Base-by-base conservation (phyloP, 192 early-diverging fungal genomes). In the Physocladia obscura region DNA sequence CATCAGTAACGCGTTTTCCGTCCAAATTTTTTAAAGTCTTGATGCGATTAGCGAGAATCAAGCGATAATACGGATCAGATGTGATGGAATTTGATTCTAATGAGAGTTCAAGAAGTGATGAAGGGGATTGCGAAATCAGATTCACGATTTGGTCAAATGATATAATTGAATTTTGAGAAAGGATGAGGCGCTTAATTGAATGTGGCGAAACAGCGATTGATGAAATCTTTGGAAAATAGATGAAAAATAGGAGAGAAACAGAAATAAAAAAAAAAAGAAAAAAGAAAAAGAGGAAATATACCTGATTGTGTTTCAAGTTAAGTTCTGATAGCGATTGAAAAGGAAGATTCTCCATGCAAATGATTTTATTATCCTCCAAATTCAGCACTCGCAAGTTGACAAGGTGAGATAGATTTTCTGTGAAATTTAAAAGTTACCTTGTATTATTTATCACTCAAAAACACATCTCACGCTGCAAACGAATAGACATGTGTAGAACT, bases 331-430 rank as follows among this genome's bases (percentile, higher is more conserved):
- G 27, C n/a, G 71, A 48, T 1, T 34, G 32, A 3, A 74, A 21
- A 22, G 49, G 57, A 5, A 85, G 47, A 24, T 62, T 69, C 15
- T 58, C 38, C 32, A 79, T 44, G 19, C 54, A 52, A 13, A 3
- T n/a, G 19, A 85, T 77, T 5, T 24, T 49, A 55, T 85, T 85
- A 71, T 81, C 77, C 62, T 85, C 84, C 27, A 85, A 63, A 44
- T 85, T 85, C 13, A 85, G 59, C 8, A 83, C 59, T 4, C 82
- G 64, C 11, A 85, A 64, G 15, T 78, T 69, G 2, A 31, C n/a
- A 6, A 85, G 70, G 37, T 73, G 71, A 13, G 34, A 30, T 13
- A 84, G 34, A 51, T 85, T 80, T 56, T 83, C 79, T 81, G 74
- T 58, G 32, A 35, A 21, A 52, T 32, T 22, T 22, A 74, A 76